Base-by-base conservation (phyloP, 2,329 filamentous ascomycete species). In the Podosphaera fusca region DNA sequence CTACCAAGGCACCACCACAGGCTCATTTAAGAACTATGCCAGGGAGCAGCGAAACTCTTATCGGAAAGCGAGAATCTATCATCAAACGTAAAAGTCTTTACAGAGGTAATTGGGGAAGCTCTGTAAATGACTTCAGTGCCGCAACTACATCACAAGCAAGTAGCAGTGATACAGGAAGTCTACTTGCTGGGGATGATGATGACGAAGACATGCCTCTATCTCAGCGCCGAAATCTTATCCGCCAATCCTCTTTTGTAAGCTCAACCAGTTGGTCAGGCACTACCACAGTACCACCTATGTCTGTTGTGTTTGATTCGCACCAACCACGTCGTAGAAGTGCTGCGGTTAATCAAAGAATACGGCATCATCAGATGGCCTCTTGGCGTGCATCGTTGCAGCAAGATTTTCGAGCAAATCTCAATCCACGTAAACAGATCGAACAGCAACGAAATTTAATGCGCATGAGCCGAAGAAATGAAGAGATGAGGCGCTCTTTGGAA, bases 121-220 rank as follows among this genome's bases (percentile, higher is more conserved):
- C 50, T 35, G 33, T 21, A 1, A 12, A 14, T 33, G 50, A 52
- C 35, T n/a, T 34, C 7, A 21, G 33, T 14, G 14, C 50, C 8
- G 50, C 31, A 52, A 10, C 33, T 21, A 33, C 33, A 9, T 52
- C 30, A 34, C 50, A 35, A 33, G 33, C 33, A 12, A 34, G 33
- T 5, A 52, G 50, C 21, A 52, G 50, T n/a, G 50, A 52, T 10
- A 33, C 50, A 35, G 50, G 10, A 7, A 35, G 33, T 52, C 8
- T 35, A 7, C 50, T 52, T 10, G 14, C 30, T 29, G 12, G 29
- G 7, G 46, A 49, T n/a, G 46, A 49, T n/a, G 46, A 49, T 12
- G 29, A 69, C 21, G 85, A 89, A 59, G 78, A 88, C 57, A 73
- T 90, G 61, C 82, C 85, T 0, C 73, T 92, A 21, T 83, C 79